Base-by-base conservation (phyloP, 345 rosid species). In the Moricandia arvensis region DNA sequence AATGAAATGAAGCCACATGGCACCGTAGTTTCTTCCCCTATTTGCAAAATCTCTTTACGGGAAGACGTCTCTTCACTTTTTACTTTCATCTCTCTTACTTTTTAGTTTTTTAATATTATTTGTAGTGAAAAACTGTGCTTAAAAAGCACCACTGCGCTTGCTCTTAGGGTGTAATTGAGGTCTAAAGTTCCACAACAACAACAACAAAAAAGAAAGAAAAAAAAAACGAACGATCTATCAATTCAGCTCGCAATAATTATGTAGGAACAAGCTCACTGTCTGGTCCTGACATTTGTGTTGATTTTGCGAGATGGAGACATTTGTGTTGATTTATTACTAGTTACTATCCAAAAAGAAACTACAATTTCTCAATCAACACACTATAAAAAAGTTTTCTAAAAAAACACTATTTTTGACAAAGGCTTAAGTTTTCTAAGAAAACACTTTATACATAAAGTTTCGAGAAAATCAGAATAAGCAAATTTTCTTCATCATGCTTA, bases 221-320 rank as follows among this genome's bases (percentile, higher is more conserved):
- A 41, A 31, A 2, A n/a, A 1, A 66, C n/a, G 12, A 33, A 13
- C 51, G 7, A 38, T 17, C 12, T 38, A 74, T 24, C 45, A 12
- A 41, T 66, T 10, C 45, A 59, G 31, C 7, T 34, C 9, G 68
- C 61, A 59, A 75, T 47, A 74, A 66, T 66, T 43, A 59, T 43
- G 67, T 66, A 21, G 66, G 78, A 58, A 66, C 53, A 74, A 58
- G 35, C 65, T 74, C 45, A 74, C 66, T 66, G 57, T 55, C 26
- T 65, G 12, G 24, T 55, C 33, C 27, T 74, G 66, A 57, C 59
- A 66, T 31, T 57, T 41, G 47, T 26, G 27, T 74, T 74, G 59
- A 66, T 41, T 66, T 74, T 58, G 18, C 12, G 13, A 74, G 78
- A 74, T 66, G 43, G 13, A 18, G 66, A 74, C 66, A 18, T 43